Evolutionary conservation across 2,329 filamentous ascomycete species (phyloP).

Genomic region (Aspergillus aculeatus): DNA sequence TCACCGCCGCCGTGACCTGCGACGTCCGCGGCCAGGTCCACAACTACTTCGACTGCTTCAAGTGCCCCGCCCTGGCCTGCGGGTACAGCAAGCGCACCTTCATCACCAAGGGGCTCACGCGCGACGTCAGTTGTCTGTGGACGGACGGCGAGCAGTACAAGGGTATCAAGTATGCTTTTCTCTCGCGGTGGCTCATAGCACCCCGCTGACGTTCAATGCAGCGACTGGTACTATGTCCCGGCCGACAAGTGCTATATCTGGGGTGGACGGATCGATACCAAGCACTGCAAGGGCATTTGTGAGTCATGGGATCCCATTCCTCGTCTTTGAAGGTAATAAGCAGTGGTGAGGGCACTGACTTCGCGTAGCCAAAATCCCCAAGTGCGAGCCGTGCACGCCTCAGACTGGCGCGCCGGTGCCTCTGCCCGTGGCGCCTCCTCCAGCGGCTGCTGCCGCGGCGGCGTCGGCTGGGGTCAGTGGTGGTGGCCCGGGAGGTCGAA

Average conservation of each 20-base stretch:
- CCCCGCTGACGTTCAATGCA: not conserved
- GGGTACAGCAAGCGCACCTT: not conserved
- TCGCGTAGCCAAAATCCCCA: not conserved
- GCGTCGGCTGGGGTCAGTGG: not conserved
- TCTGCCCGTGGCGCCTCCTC: not conserved
- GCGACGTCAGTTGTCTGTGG: not conserved
- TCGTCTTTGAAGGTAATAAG: too few species aligned
- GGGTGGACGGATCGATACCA: not conserved
- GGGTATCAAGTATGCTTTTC: not conserved
- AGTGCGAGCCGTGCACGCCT: not conserved
- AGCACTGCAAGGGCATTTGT: not conserved
- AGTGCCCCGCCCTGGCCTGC: not conserved
- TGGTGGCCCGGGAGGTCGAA: not conserved
- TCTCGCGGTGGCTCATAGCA: too few species aligned
- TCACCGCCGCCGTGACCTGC: not conserved
- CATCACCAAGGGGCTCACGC: not conserved
- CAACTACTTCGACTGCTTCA: not conserved
- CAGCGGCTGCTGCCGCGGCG: not conserved
- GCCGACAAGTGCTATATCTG: not conserved
- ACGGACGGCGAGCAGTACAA: not conserved
- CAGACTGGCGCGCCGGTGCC: not conserved
- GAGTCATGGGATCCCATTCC: not conserved
- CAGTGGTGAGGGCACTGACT: not conserved
- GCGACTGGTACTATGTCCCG: not conserved
- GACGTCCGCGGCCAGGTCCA: not conserved